phyloP scores from a whole-genome alignment of 73 alveolate genomes.

The Paramecium biaurelia region DNA sequence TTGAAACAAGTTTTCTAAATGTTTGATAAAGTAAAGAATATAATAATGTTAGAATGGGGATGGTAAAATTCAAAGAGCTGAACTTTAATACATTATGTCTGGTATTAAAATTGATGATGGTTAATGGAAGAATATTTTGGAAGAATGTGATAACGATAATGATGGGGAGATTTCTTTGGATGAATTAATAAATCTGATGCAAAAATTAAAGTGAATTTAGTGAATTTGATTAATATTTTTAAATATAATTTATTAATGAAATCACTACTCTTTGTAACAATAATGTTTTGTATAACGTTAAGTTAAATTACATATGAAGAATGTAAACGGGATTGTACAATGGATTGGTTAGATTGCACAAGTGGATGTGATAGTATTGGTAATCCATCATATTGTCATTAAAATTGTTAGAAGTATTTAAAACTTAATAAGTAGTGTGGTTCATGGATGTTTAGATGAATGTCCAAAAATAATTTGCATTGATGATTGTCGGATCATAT shows the following conservation, averaged over 20 bases:
- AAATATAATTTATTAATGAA: neutral
- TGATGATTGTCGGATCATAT: neutral
- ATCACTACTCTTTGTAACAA: neutral
- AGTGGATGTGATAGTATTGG: slow-evolving; percentile 57
- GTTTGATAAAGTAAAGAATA: slow-evolving; percentile 49
- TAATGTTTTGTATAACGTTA: neutral
- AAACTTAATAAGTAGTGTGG: neutral
- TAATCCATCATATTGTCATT: slow-evolving; percentile 40
- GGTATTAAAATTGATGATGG: slow-evolving; percentile 50
- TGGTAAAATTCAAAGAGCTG: neutral
- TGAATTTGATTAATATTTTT: neutral
- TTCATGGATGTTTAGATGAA: slow-evolving; percentile 50
- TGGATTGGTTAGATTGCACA: slow-evolving; percentile 46
- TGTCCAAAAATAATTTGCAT: slow-evolving; percentile 34
- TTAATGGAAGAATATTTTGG: slow-evolving; percentile 25
- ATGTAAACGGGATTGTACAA: slow-evolving; percentile 41
- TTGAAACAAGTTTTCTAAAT: slow-evolving; percentile 10
- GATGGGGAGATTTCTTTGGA: slow-evolving; percentile 57
- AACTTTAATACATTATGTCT: neutral
- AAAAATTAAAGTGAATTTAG: neutral
- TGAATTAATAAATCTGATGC: slow-evolving; percentile 58
- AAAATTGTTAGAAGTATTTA: slow-evolving; percentile 9
- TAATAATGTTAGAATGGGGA: slow-evolving; percentile 46
- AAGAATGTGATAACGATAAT: slow-evolving; percentile 54
- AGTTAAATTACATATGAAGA: slow-evolving; percentile 33